A percentile compares a stretch with the other conserved stretches of the same genome.
These are phyloP conservation scores for Neurospora crassa DNA, from an alignment of 2,329 filamentous ascomycete species.

Conservation along the genomic window DNA sequence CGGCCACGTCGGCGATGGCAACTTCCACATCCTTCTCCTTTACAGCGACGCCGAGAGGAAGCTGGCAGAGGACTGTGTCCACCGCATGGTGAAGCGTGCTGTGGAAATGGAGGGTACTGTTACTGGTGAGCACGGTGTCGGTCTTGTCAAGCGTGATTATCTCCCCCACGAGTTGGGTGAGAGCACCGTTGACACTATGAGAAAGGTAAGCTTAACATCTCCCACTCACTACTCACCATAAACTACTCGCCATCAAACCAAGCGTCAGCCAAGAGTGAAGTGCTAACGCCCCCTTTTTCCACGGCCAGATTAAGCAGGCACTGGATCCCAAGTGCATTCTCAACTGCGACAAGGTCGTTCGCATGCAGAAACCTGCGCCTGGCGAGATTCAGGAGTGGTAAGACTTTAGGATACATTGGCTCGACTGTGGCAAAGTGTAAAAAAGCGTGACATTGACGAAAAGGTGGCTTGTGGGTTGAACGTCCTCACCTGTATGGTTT, in stretches of 20 bases:
- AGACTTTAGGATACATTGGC: constrained; percentile 1
- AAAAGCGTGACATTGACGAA: neutral
- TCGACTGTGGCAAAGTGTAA: neutral
- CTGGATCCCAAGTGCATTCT: constrained; percentile 66
- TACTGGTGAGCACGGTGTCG: constrained; percentile 77
- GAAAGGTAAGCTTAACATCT: constrained; percentile 45
- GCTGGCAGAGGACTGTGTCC: constrained; percentile 61
- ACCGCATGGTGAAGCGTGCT: constrained; percentile 77
- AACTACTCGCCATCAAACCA: too few relatives aligned
- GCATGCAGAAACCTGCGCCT: constrained; percentile 45
- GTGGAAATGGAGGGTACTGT: constrained; percentile 80
- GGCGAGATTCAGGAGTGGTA: constrained; percentile 39
- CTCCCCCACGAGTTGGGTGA: constrained; percentile 68
- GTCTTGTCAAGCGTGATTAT: constrained; percentile 77
- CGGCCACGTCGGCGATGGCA: constrained; percentile 62
- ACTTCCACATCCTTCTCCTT: constrained; percentile 52
- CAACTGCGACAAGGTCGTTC: constrained; percentile 61
- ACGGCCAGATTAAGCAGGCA: constrained; percentile 60
- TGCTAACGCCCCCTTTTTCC: neutral
- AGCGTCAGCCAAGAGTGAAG: neutral
- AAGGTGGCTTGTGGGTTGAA: neutral
- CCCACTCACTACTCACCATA: constrained; percentile 8
- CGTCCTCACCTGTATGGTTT: neutral
- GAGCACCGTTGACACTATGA: constrained; percentile 70
- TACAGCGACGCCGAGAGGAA: constrained; percentile 58